phyloP scores from a whole-genome alignment of 768 basidiomycete genomes.

The Collybia sp. region DNA sequence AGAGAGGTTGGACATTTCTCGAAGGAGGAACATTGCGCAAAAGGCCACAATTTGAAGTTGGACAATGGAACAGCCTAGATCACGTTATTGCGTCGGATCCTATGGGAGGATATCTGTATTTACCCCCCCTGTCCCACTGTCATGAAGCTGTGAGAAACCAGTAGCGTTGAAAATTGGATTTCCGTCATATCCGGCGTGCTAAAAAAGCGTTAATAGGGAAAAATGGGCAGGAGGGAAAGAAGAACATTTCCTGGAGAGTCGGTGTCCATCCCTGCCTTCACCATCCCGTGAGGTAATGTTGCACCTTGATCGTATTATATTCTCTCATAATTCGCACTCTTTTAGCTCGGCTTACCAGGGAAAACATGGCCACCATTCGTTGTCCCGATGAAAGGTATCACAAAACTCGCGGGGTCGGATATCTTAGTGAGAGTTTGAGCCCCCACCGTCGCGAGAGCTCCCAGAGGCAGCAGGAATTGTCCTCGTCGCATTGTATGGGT shows the following conservation, averaged over 20 bases:
- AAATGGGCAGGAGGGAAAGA: not conserved
- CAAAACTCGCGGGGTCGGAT: slow-evolving; percentile 37
- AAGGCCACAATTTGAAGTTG: slow-evolving; percentile 59
- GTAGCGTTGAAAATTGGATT: slow-evolving; percentile 38
- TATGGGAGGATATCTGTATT: slow-evolving; percentile 7
- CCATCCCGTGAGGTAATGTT: slow-evolving; percentile 66
- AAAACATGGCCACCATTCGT: slow-evolving; percentile 64
- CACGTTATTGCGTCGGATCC: not conserved
- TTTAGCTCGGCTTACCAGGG: slow-evolving; percentile 36
- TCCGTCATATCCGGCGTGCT: slow-evolving; percentile 48
- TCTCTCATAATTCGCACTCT: not conserved
- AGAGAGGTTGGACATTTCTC: slow-evolving; percentile 49
- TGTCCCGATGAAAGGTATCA: slow-evolving; percentile 62
- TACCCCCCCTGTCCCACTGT: slow-evolving; percentile 60
- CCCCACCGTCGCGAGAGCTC: no score
- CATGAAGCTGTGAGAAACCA: slow-evolving; percentile 62
- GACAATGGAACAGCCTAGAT: slow-evolving; percentile 48
- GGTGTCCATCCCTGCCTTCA: slow-evolving; percentile 64
- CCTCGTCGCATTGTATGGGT: no score
- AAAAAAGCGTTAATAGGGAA: not conserved
- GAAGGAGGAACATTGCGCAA: slow-evolving; percentile 45
- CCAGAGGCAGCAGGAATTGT: no score
- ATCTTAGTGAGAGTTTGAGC: slow-evolving; percentile 4
- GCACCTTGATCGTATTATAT: slow-evolving; percentile 35
- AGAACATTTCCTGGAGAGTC: slow-evolving; percentile 57